Conservation (phyloP, 208 protist genomes). For the Leishmania tropica region DNA sequence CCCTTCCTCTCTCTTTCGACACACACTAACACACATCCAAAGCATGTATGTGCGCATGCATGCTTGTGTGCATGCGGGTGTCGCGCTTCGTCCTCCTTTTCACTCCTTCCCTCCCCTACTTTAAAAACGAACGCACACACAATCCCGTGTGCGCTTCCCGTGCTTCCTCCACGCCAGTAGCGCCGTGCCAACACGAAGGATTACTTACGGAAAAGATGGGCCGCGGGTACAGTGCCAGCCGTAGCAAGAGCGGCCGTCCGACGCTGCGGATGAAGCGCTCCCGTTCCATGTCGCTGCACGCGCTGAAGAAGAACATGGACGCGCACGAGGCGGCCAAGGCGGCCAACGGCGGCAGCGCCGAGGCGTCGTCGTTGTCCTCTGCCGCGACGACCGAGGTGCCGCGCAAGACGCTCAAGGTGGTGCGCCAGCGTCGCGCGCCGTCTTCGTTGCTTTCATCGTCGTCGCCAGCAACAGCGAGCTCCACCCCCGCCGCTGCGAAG, state of each 20-base stretch:
- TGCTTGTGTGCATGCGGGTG: background rate
- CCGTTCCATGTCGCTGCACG: conserved; percentile 55
- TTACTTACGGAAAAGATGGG: conserved; percentile 41
- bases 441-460: conserved; percentile 2
- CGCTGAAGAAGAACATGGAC: conserved; percentile 39
- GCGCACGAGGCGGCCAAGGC: conserved; percentile 12
- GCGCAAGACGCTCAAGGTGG: conserved; percentile 31
- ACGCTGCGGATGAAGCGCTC: conserved; percentile 77
- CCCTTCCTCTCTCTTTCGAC: background rate
- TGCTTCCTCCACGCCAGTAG: background rate
- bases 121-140: background rate
- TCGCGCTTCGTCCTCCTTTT: background rate
- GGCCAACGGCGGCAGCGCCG: background rate
- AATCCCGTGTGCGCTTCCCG: background rate
- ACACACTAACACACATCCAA: background rate
- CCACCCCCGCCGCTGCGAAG: background rate
- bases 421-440: conserved; percentile 19
- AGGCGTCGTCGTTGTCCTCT: background rate
- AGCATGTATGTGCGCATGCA: background rate
- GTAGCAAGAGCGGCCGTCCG: conserved; percentile 76
- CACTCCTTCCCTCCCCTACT: background rate
- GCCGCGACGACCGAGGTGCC: conserved; percentile 2
- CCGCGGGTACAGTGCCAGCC: conserved; percentile 80
- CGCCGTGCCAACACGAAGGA: background rate
- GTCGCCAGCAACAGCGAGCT: background rate